Base-by-base conservation (phyloP, 352 stramenopile genomes). In the Pythium phragmitis region DNA sequence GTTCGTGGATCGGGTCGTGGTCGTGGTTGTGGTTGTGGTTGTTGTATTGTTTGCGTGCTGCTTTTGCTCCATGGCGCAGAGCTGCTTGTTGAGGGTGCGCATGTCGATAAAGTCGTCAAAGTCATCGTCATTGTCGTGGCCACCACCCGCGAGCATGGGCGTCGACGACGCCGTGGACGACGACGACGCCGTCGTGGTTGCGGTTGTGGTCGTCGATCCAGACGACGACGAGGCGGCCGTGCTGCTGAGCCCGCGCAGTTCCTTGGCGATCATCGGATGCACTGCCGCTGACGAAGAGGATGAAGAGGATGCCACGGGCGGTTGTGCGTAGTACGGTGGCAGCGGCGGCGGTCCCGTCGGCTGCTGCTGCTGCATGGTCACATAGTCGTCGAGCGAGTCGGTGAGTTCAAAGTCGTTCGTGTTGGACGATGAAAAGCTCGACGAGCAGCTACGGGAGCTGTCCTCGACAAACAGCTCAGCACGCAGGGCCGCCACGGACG, bases 91-190 rank as follows among this genome's bases (percentile, higher is more conserved):
- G 52, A 87, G 68, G 52, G 65, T 75, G 19, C 74, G 74, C 17
- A 72, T 70, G 42, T 85, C 73, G 60, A 89, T 81, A 53, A 87
- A 89, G 63, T 89, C 80, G 57, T 87, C 76, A 39, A 76, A 82
- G 46, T 85, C 76, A 57, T 81, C 75, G 47, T 75, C 67, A 13
- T 39, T 9, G 43, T 78, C 76, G 16, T 75, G 72, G 21, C 13
- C 34, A 6, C 34, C 34, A 9, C 34, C 65, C 57, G 26, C 56
- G 43, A 59, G 71, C 57, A 60, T 70, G 43, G 51, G 68, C 73
- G 60, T 80, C 53, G 60, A 70, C 60, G 48, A 74, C 57, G 26
- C 33, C 53, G 37, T 65, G 51, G n/a, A 72, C 73, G 60, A 77
- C 58, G 60, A 69, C 59, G 47, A 70, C 56, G 26, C 28, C 52